Evolutionary conservation across 78 protist genomes (phyloP).

Genomic region (Monosiga brevicollis): DNA sequence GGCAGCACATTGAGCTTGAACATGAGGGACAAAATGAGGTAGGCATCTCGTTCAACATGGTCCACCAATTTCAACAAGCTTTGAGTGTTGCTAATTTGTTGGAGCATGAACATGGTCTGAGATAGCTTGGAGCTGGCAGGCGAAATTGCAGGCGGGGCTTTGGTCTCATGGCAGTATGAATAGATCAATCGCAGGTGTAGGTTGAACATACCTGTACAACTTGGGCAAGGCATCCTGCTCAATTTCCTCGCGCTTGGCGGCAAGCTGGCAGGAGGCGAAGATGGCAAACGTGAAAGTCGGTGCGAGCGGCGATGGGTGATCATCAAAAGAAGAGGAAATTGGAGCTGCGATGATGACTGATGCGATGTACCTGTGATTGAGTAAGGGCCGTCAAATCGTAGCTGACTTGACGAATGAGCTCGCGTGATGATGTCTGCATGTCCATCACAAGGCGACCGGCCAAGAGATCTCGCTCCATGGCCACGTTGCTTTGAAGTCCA

Average conservation of each 20-base stretch:
- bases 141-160: too few relatives aligned
- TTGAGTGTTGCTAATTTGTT: background rate
- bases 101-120: background rate
- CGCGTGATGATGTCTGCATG: constrained; percentile 43
- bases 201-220: too few relatives aligned
- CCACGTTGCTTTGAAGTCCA: background rate
- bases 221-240: constrained; percentile 4
- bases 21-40: constrained; percentile 48
- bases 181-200: too few relatives aligned
- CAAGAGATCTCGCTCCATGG: background rate
- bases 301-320: too few relatives aligned
- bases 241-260: constrained; percentile 9
- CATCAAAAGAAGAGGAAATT: too few relatives aligned
- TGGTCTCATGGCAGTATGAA: too few relatives aligned
- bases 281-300: background rate
- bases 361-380: background rate
- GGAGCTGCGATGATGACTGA: too few relatives aligned
- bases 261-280: constrained; percentile 48
- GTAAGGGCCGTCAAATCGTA: constrained; percentile 33
- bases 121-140: background rate
- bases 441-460: constrained; percentile 58
- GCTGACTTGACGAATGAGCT: constrained; percentile 46
- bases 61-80: background rate
- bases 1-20: constrained; percentile 72
- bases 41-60: constrained; percentile 61